Evolutionary conservation across 495 filamentous ascomycete genomes (phyloP).

Genomic region (Hypoxylon intermedium): DNA sequence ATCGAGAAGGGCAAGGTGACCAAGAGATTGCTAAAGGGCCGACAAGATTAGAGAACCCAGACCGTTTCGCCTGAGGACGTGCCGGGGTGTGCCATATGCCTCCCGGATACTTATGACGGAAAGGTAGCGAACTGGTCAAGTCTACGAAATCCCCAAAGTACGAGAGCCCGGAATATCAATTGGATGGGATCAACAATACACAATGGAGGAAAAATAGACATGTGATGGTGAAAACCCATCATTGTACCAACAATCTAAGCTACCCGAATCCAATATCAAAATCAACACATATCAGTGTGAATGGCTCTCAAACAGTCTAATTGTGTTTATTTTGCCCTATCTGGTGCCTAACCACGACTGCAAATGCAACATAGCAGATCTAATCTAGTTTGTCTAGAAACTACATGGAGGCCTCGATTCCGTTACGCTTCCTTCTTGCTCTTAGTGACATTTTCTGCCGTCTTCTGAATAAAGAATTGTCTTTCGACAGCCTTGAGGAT

Average conservation of each 20-base stretch:
- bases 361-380: conserved; percentile 21
- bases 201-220: conserved; percentile 6
- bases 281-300: background rate
- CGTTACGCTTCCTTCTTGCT: conserved; percentile 52
- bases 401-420: conserved; percentile 12
- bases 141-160: background rate
- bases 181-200: background rate
- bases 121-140: background rate
- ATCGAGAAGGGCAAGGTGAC: conserved; percentile 99
- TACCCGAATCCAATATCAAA: conserved; percentile 15
- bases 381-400: conserved; percentile 42
- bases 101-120: background rate
- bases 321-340: conserved; percentile 20
- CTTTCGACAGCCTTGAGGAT: conserved; percentile 83
- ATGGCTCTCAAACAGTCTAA: conserved; percentile 8
- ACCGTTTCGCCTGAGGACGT: background rate
- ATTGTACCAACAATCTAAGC: conserved; percentile 36
- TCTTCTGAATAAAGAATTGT: conserved; percentile 57
- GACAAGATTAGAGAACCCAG: conserved; percentile 56
- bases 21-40: conserved; percentile 94
- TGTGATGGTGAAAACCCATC: conserved; percentile 13
- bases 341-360: conserved; percentile 3
- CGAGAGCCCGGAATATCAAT: background rate
- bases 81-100: background rate
- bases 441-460: conserved; percentile 35